Evolutionary conservation across 2,329 filamentous ascomycete genomes (phyloP), one percentile per base, ranked within the genome.

Genomic region (Dryadomyces quercivorus): DNA sequence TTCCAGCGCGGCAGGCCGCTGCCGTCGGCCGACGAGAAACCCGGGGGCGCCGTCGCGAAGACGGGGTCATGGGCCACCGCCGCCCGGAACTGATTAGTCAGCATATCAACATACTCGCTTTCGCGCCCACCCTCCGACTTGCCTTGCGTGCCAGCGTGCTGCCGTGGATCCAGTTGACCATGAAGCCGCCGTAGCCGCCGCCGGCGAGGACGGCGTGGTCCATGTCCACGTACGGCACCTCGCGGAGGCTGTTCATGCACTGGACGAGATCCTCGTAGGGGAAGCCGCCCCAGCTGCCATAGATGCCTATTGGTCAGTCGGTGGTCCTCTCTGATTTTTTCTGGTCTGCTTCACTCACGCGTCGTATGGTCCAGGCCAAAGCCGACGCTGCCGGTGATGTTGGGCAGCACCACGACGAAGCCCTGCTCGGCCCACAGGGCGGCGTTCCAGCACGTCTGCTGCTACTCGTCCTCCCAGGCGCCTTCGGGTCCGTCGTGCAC

Each of bases 391-490:
- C 79, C 80, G 0, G 77, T 77, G 2, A 80, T 74, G 58, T 82
- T 82, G 3, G 80, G 80, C 6, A 73, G 68, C n/a, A 83, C 67
- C 2, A 81, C 74, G 10, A 82, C 67, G 56, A 82, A 83, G 9
- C 80, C 80, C 61, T 82, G 76, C 60, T 81, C 77, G 4, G 79
- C 80, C 67, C 78, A 82, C 3, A 78, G 66, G 1, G 74, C 73
- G 1, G 72, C 68, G 57, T 82, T 81, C 73, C 73, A 78, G 58
- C 56, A 42, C 47, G 26, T 18, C 43, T 55, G 50, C n/a, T 53
- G 50, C 63, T 68, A 71, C 67, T 58, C 61, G 61, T 82, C 76
- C n/a, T 68, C 69, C 74, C 74, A 79, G 2, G 75, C 68, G 3
- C 65, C 63, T 53, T 72, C 72, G 0, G 78, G 70, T 0, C 67